These are phyloP conservation scores for Sphaceloma murrayae DNA, from an alignment of 2,329 filamentous ascomycete genomes.

Conservation along the genomic window DNA sequence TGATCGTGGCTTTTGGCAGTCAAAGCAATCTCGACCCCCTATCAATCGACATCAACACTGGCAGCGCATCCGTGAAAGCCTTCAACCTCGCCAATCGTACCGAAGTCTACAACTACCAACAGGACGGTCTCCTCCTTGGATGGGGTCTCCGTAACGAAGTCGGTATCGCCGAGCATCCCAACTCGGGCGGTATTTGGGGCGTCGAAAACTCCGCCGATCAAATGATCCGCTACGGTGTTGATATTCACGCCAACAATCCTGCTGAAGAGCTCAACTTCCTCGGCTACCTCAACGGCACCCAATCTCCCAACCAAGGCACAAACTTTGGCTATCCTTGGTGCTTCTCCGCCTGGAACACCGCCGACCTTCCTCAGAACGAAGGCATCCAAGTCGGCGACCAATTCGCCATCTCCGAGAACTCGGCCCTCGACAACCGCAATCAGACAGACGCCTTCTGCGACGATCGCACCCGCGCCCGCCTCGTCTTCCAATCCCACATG, in stretches of 20 bases:
- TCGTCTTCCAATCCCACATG: conserved; percentile 57
- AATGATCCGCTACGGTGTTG: conserved; percentile 40
- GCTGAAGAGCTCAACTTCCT: conserved; percentile 67
- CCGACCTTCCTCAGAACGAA: conserved; percentile 39
- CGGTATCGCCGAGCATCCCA: conserved; percentile 55
- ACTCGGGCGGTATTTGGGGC: conserved; percentile 41
- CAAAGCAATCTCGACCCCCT: conserved; percentile 51
- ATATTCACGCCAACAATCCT: conserved; percentile 59
- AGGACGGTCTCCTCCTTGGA: conserved; percentile 42
- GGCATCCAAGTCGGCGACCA: conserved; percentile 39
- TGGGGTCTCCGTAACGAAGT: conserved; percentile 68
- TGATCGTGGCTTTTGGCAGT: conserved; percentile 59
- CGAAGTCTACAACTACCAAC: conserved; percentile 39
- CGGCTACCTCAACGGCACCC: conserved; percentile 49
- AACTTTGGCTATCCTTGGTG: conserved; percentile 67
- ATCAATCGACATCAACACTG: conserved; percentile 44
- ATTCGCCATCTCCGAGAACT: conserved; percentile 38
- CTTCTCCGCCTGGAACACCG: conserved; percentile 55
- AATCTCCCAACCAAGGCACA: conserved; percentile 32
- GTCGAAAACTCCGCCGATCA: conserved; percentile 66
- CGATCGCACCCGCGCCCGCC: conserved; percentile 36
- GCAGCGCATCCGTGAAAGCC: conserved; percentile 58
- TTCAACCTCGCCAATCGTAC: conserved; percentile 42
- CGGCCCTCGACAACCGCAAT: conserved; percentile 31
- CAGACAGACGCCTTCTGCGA: conserved; percentile 40